Base-by-base conservation (phyloP, 306 rosid genomes). In the Oemleria cerasiformis region DNA sequence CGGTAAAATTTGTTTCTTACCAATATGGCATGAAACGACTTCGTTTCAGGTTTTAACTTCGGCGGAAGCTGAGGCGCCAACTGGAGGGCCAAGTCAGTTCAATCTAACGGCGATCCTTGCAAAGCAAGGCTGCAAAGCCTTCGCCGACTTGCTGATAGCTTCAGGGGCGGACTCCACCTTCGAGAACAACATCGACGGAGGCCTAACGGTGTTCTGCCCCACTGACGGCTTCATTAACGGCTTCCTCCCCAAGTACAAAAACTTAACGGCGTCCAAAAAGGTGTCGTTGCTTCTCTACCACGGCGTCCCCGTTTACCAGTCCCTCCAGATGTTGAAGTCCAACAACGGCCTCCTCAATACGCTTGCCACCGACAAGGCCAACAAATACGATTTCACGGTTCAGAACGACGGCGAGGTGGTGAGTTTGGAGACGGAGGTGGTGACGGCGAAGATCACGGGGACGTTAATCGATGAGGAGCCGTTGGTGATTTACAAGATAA, bases 51-150 rank as follows among this genome's bases (percentile, higher is more conserved):
- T 78, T 0, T 7, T 94, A 5, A 91, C 86, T 36, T 94, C 99
- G 16, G 80, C 89, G n/a, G 99, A 94, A 15, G 99, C 99, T 0
- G 99, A 94, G 70, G 97, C 99, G 0, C 99, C 99, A 0, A 88
- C 92, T 0, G 70, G 92, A 0, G 90, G 83, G 0, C 99, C 99
- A 13, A 76, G 86, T 66, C 75, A 59, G 34, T 64, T 91, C 44
- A 91, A 91, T 63, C 58, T 94, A 0, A 94, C 95, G 34, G 39
- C 81, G 1, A 85, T 86, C 15, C 74, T 91, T 74, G 67, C 91
- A 1, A 94, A 94, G 58, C 95, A 91, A 81, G 96, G 99, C 20
- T 94, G 99, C 86, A 82, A 91, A 64, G 78, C 96, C 19, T 94
- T 94, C 55, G 82, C 92, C 1, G 96, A 89, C 51, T 42, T 94